Base-by-base conservation (phyloP, 2,329 filamentous ascomycete species). In the Diaporthe sp. region DNA sequence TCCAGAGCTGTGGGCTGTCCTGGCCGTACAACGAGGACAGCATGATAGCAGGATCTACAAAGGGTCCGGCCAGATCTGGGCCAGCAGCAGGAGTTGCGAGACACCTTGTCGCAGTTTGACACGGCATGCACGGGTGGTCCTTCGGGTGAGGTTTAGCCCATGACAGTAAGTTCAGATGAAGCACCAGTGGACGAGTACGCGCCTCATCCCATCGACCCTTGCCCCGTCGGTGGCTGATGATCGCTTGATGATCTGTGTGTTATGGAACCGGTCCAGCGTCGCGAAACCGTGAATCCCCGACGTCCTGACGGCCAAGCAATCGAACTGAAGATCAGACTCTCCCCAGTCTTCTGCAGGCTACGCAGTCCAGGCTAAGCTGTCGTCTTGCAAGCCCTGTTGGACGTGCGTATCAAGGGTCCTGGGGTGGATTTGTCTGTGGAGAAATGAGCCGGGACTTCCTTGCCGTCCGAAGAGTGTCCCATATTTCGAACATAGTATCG, bases 141-240 rank as follows among this genome's bases (percentile, higher is more conserved):
- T 55, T 42, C 65, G 65, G 65, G 31, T 49, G 39, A 69, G 62
- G 51, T 59, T 51, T 25, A 39, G 61, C 53, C 72, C 31, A 59
- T n/a, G 42, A 37, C 28, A 31, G 31, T 5, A 46, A 72, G 57
- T 72, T 75, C 73, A 65, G 73, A 75, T 65, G 68, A 72, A 67
- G 68, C 73, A 72, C 28, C 44, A 28, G 25, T 65, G 22, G 61
- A 37, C 53, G 55, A 59, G 31, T 31, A 37, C 62, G 72, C 57
- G 61, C 51, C 51, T 55, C 62, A 69, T 46, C 49, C 72, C 61
- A 74, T 49, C 72, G 55, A 65, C 53, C 72, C 72, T 74, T 46
- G 59, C 59, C 28, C 57, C n/a, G 55, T 53, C 34, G 39, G 68
- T 57, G 57, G 59, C 25, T 72, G 73, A 51, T 49, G 73, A 62